Evolutionary conservation across 768 basidiomycete genomes (phyloP), one percentile per base, ranked within the genome.

Genomic region (Boletus edulis): DNA sequence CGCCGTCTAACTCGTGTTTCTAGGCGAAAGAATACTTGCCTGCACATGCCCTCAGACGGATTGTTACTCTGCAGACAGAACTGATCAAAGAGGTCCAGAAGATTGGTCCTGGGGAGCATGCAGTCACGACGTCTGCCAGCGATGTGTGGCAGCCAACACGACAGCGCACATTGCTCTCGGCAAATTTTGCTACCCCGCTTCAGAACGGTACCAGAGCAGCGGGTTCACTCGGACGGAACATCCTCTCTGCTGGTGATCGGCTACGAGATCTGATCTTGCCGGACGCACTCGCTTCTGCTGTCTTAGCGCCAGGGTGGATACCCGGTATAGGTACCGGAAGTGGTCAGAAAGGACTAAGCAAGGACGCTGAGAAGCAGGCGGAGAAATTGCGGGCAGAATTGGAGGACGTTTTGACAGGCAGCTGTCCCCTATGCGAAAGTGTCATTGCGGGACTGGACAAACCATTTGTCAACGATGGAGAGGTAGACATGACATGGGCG

Each of bases 21-120:
- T 48, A 98, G 96, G 92, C 87, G 22, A 98, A 93, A 69, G 94
- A 97, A 60, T 93, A 89, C 73, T 76, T 98, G 14, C 88, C 95
- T 13, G 79, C 94, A 2, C 77, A 85, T 57, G 78, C 87, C 0
- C 79, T 99, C 8, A 86, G 96, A 39, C 85, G 89, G 52, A 93
- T 99, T 62, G 75, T 98, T 34, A 75, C 85, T 13, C 75, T 99
- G 20, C 97, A 99, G 62, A 87, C 79, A 45, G 88, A 93, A 71
- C 78, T 98, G 37, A 78, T 96, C 49, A 86, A 84, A 63, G 79
- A 79, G 27, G 70, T 67, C 38, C 68, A 73, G 37, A 68, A 57
- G 54, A 59, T 51, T 20, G 42, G 68, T 62, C 9, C 68, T 14
- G 55, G 70, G 17, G 77, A 75, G 52, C 72, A 76, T 51, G 55